Conservation (phyloP, 1,284 basidiomycete species). For the Heterobasidion irregulare region DNA sequence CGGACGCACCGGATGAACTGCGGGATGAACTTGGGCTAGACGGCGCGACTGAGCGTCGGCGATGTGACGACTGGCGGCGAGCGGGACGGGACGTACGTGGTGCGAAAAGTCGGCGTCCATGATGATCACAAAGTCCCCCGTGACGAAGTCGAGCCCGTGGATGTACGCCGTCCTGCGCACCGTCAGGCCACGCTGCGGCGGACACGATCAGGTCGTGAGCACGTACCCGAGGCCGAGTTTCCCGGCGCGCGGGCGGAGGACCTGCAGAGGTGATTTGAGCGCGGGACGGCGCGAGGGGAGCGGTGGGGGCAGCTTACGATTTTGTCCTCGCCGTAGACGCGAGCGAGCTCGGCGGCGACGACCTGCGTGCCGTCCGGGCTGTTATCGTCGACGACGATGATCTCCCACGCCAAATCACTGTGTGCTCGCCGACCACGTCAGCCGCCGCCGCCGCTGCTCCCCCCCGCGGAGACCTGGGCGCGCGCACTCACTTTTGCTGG, state of each 20-base stretch:
- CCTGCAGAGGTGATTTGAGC: constrained; percentile 26
- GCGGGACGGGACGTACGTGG: constrained; percentile 50
- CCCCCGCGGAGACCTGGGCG: no score
- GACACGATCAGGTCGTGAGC: background rate
- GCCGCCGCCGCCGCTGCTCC: background rate
- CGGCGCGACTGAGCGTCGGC: background rate
- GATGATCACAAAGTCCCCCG: constrained; percentile 92
- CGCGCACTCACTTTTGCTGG: constrained; percentile 53
- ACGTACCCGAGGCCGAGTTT: constrained; percentile 82
- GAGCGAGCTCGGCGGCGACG: constrained; percentile 70
- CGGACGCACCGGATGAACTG: constrained; percentile 70
- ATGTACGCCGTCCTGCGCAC: constrained; percentile 80
- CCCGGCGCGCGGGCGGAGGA: constrained; percentile 78
- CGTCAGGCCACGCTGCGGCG: background rate
- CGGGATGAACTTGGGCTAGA: constrained; percentile 83
- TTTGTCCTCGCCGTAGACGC: constrained; percentile 76
- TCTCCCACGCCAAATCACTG: constrained; percentile 67
- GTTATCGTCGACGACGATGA: constrained; percentile 87
- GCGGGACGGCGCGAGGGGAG: background rate
- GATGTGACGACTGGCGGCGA: background rate
- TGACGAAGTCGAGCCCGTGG: constrained; percentile 81
- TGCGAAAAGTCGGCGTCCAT: constrained; percentile 97
- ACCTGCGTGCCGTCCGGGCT: constrained; percentile 91
- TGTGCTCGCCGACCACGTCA: constrained; percentile 6
- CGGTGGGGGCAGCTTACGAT: constrained; percentile 39